Conservation (phyloP, 345 rosid species). For the Gossypium anomalum region DNA sequence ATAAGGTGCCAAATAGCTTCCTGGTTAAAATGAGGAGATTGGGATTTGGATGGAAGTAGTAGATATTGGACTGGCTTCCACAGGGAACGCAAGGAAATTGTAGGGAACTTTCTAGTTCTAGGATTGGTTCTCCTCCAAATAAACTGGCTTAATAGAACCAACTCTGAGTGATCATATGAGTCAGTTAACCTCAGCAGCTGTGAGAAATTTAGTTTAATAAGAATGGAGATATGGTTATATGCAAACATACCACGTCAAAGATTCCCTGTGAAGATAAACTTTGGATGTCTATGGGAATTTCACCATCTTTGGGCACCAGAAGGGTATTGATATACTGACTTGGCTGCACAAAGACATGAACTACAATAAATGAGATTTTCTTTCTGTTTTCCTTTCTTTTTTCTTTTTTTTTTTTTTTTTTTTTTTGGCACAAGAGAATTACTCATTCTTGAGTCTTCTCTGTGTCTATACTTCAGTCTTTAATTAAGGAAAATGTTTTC, state of each 20-base stretch:
- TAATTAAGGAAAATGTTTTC: neutral
- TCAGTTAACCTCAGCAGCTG: neutral
- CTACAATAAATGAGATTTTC: conserved; percentile 8
- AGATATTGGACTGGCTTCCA: neutral
- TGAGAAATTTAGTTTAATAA: neutral
- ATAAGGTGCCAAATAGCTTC: too few species aligned
- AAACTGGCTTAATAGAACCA: neutral
- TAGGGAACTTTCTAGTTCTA: conserved; percentile 5
- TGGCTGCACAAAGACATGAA: conserved; percentile 51
- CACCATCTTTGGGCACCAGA: conserved; percentile 73
- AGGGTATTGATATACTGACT: conserved; percentile 69
- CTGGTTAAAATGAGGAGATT: neutral
- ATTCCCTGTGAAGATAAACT: conserved; percentile 62
- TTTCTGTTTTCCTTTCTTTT: neutral
- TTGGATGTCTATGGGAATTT: conserved; percentile 53
- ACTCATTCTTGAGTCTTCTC: neutral
- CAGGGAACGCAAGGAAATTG: neutral
- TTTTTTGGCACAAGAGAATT: neutral
- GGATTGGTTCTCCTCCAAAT: neutral
- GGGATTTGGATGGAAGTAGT: neutral
- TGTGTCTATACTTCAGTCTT: neutral
- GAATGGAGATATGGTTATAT: neutral
- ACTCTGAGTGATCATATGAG: neutral
- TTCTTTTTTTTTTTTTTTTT: too few species aligned
- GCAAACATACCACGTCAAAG: conserved; percentile 51